Percentiles rank a stretch among this genome's conserved stretches.
Conservation (phyloP, 2,329 filamentous ascomycete genomes). For the Aspergillus transmontanensis region DNA sequence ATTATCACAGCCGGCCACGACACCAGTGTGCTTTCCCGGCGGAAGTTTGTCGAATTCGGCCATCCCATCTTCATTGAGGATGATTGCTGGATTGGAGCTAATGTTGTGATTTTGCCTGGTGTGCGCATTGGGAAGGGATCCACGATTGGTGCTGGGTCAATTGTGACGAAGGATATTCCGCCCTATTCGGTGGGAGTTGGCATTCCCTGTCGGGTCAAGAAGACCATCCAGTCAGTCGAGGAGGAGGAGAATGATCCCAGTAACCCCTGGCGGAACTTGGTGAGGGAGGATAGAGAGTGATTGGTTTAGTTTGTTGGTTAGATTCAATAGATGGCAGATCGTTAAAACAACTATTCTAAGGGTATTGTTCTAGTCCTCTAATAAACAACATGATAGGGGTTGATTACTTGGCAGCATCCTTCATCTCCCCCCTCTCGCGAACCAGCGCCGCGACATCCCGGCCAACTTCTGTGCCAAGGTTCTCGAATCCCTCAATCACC, state of each 20-base stretch:
- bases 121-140: conserved; percentile 46
- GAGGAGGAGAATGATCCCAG: conserved; percentile 27
- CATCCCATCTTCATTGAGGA: conserved; percentile 51
- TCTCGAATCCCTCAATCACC: conserved; percentile 59
- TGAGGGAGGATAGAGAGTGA: conserved; percentile 15
- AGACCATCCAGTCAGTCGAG: conserved; percentile 26
- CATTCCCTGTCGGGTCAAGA: conserved; percentile 27
- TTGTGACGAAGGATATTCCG: conserved; percentile 44
- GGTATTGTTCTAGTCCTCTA: neutral
- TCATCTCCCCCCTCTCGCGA: conserved; percentile 31
- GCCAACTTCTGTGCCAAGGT: conserved; percentile 43
- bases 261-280: conserved; percentile 25
- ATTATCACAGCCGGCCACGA: conserved; percentile 59
- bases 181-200: conserved; percentile 36
- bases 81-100: conserved; percentile 55
- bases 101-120: conserved; percentile 47
- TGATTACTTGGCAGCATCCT: conserved; percentile 12
- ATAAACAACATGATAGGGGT: neutral
- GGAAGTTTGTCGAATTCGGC: conserved; percentile 55
- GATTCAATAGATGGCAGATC: neutral
- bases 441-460: conserved; percentile 35
- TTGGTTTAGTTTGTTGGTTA: neutral
- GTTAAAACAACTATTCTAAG: neutral
- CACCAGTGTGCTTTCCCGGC: conserved; percentile 50
- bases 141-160: conserved; percentile 43